Evolutionary conservation across 495 filamentous ascomycete species (phyloP).

Genomic region (Neurospora discreta): DNA sequence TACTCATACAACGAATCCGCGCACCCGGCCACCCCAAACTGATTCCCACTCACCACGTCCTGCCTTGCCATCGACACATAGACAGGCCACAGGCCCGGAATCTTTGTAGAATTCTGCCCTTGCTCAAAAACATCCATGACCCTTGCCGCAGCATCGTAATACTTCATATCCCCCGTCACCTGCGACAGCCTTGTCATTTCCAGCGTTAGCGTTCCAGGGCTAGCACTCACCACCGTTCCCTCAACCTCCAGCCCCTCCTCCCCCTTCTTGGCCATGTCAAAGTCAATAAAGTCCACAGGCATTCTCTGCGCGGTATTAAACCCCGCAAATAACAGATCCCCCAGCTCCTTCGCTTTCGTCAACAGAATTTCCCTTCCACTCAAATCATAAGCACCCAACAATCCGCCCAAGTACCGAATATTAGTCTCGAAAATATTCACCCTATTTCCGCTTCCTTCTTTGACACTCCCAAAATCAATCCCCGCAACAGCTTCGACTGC

Average conservation of each 20-base stretch:
- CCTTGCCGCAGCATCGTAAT: constrained; percentile 80
- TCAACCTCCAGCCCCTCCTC: constrained; percentile 22
- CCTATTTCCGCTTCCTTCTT: constrained; percentile 28
- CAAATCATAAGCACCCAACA: constrained; percentile 70
- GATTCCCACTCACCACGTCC: constrained; percentile 23
- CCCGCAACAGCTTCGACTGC: constrained; percentile 59
- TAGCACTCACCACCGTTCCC: constrained; percentile 21
- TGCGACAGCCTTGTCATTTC: constrained; percentile 53
- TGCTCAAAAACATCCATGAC: constrained; percentile 68
- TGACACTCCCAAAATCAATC: constrained; percentile 73
- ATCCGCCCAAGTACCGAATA: constrained; percentile 71
- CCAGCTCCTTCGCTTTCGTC: constrained; percentile 72
- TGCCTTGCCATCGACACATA: constrained; percentile 48
- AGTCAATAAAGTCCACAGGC: constrained; percentile 54
- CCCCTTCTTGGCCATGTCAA: constrained; percentile 32
- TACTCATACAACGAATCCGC: constrained; percentile 89
- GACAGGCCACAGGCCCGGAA: constrained; percentile 80
- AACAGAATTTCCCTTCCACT: constrained; percentile 60
- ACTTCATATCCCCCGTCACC: constrained; percentile 72
- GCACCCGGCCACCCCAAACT: constrained; percentile 62
- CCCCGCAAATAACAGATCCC: constrained; percentile 67
- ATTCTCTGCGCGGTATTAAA: constrained; percentile 88
- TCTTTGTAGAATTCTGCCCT: constrained; percentile 52
- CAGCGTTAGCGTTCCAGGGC: constrained; percentile 50
- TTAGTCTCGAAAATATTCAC: constrained; percentile 77